Base-by-base conservation (phyloP, 805 yeast genomes). In the Starmerella stellata region DNA sequence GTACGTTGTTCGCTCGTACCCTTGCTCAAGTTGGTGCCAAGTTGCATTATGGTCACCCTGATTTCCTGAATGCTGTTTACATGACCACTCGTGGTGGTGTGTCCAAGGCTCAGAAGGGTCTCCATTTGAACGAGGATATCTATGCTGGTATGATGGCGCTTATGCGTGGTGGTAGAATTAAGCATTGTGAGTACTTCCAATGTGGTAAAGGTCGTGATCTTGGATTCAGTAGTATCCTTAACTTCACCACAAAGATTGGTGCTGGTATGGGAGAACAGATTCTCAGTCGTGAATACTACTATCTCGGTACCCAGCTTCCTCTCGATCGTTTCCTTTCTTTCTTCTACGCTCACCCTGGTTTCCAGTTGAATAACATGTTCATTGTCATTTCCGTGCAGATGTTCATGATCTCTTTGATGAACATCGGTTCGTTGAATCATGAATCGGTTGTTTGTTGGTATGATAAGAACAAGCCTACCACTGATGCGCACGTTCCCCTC, bases 181-280 rank as follows among this genome's bases (percentile, higher is more conserved):
- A 85, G 61, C 96, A 87, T 57, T 79, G 94, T 58, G 96, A 87
- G 53, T 87, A 78, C 58, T 83, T 74, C 59, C 96, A 87, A 57
- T 87, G 96, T 60, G 96, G 96, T 24, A 87, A 87, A 56, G 96
- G 96, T 0, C 68, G 96, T 56, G 96, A 87, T 62, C 62, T 87
- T 39, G 96, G 96, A 2, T 87, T 87, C 60, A 78, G 83, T 1
- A 80, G 95, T 0, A 83, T 87, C 47, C 64, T 87, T 48, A 87
- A 85, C 54, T 87, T 87, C 62, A 87, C 95, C 0, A 78, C 94
- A 2, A 87, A 87, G 60, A 85, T 87, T 54, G 96, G 96, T 2
- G 90, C 94, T 32, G 96, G 96, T 37, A 87, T 87, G 96, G 96
- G 96, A 7, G 96, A 87, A 55, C 96, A 87, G 57, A 69, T 85